Base-by-base conservation (phyloP, 495 filamentous ascomycete genomes). In the Annulohypoxylon stygium region DNA sequence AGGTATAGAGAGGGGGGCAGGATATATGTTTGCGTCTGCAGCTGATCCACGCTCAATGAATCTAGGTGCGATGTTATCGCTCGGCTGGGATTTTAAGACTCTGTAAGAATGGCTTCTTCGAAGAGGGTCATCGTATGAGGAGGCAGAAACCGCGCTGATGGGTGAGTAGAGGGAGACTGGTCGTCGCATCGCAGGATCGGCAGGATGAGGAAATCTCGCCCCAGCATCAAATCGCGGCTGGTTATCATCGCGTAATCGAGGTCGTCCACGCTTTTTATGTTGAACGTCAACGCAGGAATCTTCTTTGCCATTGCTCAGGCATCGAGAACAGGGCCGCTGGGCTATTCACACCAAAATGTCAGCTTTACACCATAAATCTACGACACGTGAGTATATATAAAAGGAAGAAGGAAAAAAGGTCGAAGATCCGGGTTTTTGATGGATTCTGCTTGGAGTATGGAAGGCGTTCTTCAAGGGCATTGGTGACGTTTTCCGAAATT, bases 221-320 rank as follows among this genome's bases (percentile, higher is more conserved):
- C 81, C 69, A 14, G 80, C 74, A 57, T 90, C 87, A 67, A 85
- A 89, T 69, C 87, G 85, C 26, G 83, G 75, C 70, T 89, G 84
- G 70, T 84, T 81, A 60, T 98, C 96, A 75, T 97, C 94, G 78
- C 95, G 92, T 76, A 99, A 85, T 59, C 96, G 91, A 74, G 96
- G 96, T 65, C 96, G 87, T 20, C 96, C 96, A 69, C 96, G 87
- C 79, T 98, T 98, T 82, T 98, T 99, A 81, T 98, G 95, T 74
- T 95, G 93, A 23, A 98, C 94, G 80, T 99, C 96, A 59, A 94
- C 86, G 74, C 95, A 98, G n/a, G 92, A 88, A 60, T 94, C 91
- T 87, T 97, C 81, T 71, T 90, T 90, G 61, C 88, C 87, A 78
- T 87, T 89, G 59, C 82, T 85, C 61, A 87, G 75, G 76, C 89